phyloP scores from a whole-genome alignment of 2,329 filamentous ascomycete genomes.

The Aspergillus udagawae region DNA sequence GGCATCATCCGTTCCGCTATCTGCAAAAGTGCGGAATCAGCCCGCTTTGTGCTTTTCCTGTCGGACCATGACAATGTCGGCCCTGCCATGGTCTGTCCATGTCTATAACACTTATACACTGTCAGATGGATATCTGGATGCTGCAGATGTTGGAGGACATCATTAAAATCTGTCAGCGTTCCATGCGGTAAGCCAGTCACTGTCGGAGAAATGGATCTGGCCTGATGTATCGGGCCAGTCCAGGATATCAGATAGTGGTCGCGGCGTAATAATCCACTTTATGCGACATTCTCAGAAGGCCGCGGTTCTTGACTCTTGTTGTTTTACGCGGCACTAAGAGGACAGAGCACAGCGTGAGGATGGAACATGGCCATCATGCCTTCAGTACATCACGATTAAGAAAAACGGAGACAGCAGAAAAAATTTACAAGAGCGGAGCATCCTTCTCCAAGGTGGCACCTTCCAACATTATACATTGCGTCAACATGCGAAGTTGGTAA shows the following conservation, averaged over 20 bases:
- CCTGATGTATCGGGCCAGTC: too few relatives aligned
- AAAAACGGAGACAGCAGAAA: background rate
- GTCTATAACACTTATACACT: background rate
- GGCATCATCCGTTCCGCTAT: conserved; percentile 14
- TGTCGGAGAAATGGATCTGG: background rate
- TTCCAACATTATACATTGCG: background rate
- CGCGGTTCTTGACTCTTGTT: background rate
- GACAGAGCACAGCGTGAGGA: background rate
- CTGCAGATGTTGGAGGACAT: background rate
- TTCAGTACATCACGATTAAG: background rate
- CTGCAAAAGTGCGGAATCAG: conserved; percentile 20
- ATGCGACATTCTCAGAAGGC: background rate
- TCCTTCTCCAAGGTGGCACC: background rate
- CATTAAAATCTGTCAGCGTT: background rate
- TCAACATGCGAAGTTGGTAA: background rate
- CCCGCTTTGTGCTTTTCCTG: conserved; percentile 10
- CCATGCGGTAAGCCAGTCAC: background rate
- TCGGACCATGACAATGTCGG: background rate
- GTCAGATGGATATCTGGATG: background rate
- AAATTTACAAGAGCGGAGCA: background rate
- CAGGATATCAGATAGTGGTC: background rate
- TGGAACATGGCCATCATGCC: background rate
- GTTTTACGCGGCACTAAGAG: background rate
- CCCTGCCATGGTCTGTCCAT: background rate
- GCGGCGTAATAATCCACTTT: background rate